Conservation (phyloP, 2,329 filamentous ascomycete species). For the Tolypocladium endophyticum region DNA sequence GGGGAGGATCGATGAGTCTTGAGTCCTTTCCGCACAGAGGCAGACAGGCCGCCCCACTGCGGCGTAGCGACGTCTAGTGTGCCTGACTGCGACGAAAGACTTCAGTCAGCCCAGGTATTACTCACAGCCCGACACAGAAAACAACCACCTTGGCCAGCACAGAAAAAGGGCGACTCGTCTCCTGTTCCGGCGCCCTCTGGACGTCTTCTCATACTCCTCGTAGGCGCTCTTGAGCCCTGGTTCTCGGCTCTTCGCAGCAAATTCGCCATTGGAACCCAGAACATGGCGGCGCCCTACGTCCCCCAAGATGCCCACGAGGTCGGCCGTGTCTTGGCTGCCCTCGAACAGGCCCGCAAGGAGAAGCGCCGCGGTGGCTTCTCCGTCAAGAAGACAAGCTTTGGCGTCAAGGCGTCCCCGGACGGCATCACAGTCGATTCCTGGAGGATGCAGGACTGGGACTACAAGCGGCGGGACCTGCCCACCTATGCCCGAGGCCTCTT, state of each 20-base stretch:
- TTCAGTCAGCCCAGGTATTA: background rate
- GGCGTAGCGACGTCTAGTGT: background rate
- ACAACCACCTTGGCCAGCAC: background rate
- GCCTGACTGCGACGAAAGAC: background rate
- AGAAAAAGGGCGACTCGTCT: background rate
- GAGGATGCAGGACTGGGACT: slow-evolving; percentile 92
- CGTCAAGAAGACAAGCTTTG: slow-evolving; percentile 72
- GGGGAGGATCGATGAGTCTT: background rate
- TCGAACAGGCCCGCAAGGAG: slow-evolving; percentile 47
- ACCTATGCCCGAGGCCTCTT: slow-evolving; percentile 92
- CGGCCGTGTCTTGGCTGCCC: slow-evolving; percentile 49
- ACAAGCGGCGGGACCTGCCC: slow-evolving; percentile 76
- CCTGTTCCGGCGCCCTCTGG: background rate
- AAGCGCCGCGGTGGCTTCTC: slow-evolving; percentile 52
- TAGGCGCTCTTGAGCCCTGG: background rate
- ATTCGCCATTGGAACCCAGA: background rate
- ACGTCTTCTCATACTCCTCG: background rate
- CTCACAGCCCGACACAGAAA: background rate
- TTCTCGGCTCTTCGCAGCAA: background rate
- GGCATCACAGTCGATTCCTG: slow-evolving; percentile 74
- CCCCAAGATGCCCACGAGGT: slow-evolving; percentile 62
- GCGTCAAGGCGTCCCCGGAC: slow-evolving; percentile 50
- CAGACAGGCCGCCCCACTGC: background rate
- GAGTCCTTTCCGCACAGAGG: background rate
- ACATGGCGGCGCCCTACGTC: slow-evolving; percentile 43